Evolutionary conservation across 495 filamentous ascomycete genomes (phyloP).

Genomic region (Thozetella sp.): DNA sequence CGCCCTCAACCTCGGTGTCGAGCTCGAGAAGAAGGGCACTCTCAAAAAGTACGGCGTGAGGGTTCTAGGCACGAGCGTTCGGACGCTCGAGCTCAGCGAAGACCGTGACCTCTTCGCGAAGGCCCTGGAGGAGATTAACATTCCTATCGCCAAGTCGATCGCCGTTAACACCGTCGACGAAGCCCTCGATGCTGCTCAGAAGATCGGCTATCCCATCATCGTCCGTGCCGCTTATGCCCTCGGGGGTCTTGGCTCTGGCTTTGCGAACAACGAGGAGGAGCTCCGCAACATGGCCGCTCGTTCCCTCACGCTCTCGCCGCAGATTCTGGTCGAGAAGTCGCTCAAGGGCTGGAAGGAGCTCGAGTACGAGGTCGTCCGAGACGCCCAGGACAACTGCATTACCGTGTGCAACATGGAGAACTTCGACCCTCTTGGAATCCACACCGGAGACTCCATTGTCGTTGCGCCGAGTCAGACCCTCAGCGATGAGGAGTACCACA

Average conservation of each 20-base stretch:
- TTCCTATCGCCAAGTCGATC: conserved; percentile 94
- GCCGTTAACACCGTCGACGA: conserved; percentile 90
- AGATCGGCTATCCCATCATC: conserved; percentile 95
- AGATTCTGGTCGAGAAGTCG: conserved; percentile 99
- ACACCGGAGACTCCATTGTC: conserved; percentile 97
- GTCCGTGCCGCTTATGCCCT: conserved; percentile 95
- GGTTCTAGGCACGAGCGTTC: conserved; percentile 91
- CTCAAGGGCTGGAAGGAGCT: conserved; percentile 99
- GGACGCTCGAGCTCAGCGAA: conserved; percentile 92
- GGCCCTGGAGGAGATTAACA: conserved; percentile 86
- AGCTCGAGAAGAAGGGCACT: conserved; percentile 95
- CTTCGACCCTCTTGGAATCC: conserved; percentile 94
- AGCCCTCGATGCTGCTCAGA: conserved; percentile 80
- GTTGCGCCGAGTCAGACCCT: conserved; percentile 95
- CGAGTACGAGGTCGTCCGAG: conserved; percentile 96
- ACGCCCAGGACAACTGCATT: conserved; percentile 95
- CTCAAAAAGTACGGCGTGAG: conserved; percentile 94
- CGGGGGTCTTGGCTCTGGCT: conserved; percentile 95
- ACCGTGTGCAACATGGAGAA: conserved; percentile 99
- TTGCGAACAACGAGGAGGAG: conserved; percentile 91
- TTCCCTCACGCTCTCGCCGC: conserved; percentile 91
- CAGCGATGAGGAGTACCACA: conserved; percentile 97
- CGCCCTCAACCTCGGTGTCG: conserved; percentile 91
- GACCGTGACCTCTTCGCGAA: conserved; percentile 95
- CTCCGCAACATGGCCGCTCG: conserved; percentile 89